Evolutionary conservation across 805 yeast species (phyloP).

Genomic region (Maudiozyma pseudohumilis): DNA sequence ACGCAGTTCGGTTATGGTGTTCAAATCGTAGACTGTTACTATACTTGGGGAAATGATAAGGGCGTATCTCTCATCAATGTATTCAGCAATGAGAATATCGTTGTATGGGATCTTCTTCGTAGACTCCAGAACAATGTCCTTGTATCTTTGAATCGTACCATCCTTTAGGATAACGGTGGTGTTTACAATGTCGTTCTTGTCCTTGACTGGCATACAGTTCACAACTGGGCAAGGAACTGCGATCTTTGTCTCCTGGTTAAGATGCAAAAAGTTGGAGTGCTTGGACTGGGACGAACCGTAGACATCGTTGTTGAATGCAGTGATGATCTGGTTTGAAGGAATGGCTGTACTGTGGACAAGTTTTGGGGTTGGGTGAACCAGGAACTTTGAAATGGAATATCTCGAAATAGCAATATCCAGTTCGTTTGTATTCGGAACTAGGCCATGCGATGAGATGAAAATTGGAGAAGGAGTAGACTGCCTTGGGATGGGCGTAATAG

Average conservation of each 20-base stretch:
- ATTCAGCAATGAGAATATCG: slow-evolving; percentile 7
- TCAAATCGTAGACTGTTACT: slow-evolving; percentile 8
- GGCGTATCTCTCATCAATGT: slow-evolving; percentile 6
- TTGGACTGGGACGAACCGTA: slow-evolving; percentile 7
- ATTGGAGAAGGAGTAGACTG: slow-evolving; percentile 8
- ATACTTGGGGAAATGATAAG: slow-evolving; percentile 4
- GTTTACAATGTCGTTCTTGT: slow-evolving; percentile 6
- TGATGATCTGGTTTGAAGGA: slow-evolving; percentile 27
- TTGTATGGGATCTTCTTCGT: slow-evolving; percentile 6
- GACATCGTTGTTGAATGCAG: slow-evolving; percentile 21
- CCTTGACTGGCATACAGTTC: slow-evolving; percentile 3
- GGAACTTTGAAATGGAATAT: slow-evolving; percentile 27
- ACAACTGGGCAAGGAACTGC: slow-evolving; percentile 5
- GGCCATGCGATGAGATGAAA: slow-evolving; percentile 7
- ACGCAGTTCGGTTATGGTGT: slow-evolving; percentile 8
- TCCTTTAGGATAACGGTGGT: slow-evolving; percentile 20
- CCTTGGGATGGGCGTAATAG: slow-evolving; percentile 27
- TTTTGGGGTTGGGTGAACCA: slow-evolving; percentile 30
- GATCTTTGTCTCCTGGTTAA: slow-evolving; percentile 6
- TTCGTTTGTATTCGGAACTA: slow-evolving; percentile 17
- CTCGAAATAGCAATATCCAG: slow-evolving; percentile 29
- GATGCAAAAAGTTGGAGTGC: slow-evolving; percentile 4
- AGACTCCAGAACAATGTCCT: slow-evolving; percentile 1
- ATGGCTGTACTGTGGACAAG: slow-evolving; percentile 25
- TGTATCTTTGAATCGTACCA: slow-evolving; percentile 25